Percentiles rank a stretch among this genome's conserved stretches.
Evolutionary conservation across 331 rosid genomes (phyloP).

Genomic region (Cydonia oblonga): DNA sequence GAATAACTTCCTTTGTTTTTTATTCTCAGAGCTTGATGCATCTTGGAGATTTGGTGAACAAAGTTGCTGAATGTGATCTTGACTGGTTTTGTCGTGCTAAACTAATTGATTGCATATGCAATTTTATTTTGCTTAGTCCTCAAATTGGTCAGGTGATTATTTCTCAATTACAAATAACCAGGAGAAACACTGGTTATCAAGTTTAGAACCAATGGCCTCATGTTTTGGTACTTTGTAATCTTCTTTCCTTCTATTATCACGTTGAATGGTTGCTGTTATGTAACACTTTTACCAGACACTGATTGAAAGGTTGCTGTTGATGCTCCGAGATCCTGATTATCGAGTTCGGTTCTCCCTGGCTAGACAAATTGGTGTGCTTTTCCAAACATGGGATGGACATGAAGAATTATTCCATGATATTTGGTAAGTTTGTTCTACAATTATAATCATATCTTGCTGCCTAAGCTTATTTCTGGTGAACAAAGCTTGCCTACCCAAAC

Average conservation of each 20-base stretch:
- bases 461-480: background rate
- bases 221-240: background rate
- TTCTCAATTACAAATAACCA: background rate
- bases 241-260: background rate
- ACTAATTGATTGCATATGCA: conserved; percentile 69
- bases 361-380: conserved; percentile 67
- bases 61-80: conserved; percentile 54
- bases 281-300: conserved; percentile 38
- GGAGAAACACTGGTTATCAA: too few species aligned
- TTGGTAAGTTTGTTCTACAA: conserved; percentile 44
- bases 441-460: background rate
- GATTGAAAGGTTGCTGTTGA: conserved; percentile 54
- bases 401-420: conserved; percentile 81
- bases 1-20: background rate
- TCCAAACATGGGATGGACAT: conserved; percentile 95
- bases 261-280: conserved; percentile 9
- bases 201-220: too few species aligned
- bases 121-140: conserved; percentile 61
- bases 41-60: conserved; percentile 48
- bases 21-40: conserved; percentile 46
- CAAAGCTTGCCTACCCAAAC: background rate
- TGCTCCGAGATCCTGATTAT: conserved; percentile 75
- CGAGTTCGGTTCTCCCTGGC: conserved; percentile 77
- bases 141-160: conserved; percentile 75
- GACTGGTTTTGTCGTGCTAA: conserved; percentile 83